Base-by-base conservation (phyloP, 495 filamentous ascomycete genomes). In the Aspergillus sparsus region DNA sequence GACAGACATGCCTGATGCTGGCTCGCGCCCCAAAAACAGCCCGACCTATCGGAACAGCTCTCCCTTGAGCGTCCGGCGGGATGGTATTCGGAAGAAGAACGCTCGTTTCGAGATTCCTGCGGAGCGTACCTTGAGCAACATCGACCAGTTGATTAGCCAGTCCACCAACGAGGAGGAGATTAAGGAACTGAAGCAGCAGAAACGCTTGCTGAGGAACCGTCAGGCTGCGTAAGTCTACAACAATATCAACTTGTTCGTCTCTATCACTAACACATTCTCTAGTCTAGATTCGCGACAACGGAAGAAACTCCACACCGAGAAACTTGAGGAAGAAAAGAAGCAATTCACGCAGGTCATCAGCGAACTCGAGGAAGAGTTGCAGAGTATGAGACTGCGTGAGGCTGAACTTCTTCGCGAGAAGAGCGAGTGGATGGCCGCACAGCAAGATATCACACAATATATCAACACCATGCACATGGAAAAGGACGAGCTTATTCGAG, bases 31-130 rank as follows among this genome's bases (percentile, higher is more conserved):
- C 6, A 93, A 89, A 77, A 85, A 90, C 66, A 93, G 87, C 69
- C 90, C 92, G 6, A 74, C 82, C 53, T 91, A 88, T 70, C 84
- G 89, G 54, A 88, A 91, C 45, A 89, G 89, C 74, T 91, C 92
- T 57, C 89, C 93, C 44, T 80, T 93, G 71, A 78, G 74, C 52
- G 60, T 82, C 49, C 84, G 92, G 64, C 87, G 92, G 64, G 93
- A 96, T 68, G 94, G 94, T 50, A 96, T 98, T 76, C 87, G 95
- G 64, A 99, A 99, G 87, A 98, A 97, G 88, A 99, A 99, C 67
- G 93, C 93, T 65, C 88, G 95, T 49, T 97, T 99, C 75, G 94
- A 98, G 70, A 98, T 99, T 61, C 94, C 94, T 5, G 86, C 90
- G 10, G 95, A 97, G 77, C 85, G 93, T 45, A 98, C 90, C 64